Evolutionary conservation across 768 basidiomycete species (phyloP).

Genomic region (Tricholoma matsutake): DNA sequence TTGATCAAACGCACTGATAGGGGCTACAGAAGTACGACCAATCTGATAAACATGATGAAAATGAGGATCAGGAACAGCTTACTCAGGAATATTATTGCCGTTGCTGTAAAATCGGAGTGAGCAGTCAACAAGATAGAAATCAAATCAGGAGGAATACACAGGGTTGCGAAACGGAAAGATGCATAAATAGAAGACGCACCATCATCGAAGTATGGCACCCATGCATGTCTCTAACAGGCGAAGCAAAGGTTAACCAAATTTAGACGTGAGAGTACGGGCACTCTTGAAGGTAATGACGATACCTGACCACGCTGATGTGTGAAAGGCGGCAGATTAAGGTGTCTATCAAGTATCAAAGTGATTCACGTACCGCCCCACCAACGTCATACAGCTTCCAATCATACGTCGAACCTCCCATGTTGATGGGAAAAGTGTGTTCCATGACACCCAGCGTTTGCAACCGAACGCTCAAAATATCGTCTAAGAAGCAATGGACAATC

Average conservation of each 20-base stretch:
- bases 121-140: background rate
- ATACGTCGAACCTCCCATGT: conserved; percentile 57
- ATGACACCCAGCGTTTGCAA: conserved; percentile 78
- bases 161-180: too few relatives aligned
- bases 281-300: conserved; percentile 13
- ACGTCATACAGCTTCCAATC: conserved; percentile 84
- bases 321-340: background rate
- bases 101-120: conserved; percentile 40
- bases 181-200: conserved; percentile 41
- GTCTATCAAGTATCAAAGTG: conserved; percentile 1
- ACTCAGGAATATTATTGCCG: conserved; percentile 79
- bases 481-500: conserved; percentile 31
- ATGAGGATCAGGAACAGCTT: conserved; percentile 3
- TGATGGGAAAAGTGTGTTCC: conserved; percentile 71
- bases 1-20: conserved; percentile 87
- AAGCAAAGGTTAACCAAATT: conserved; percentile 9
- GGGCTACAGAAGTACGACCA: conserved; percentile 39
- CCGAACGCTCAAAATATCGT: conserved; percentile 76
- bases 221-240: conserved; percentile 59
- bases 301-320: conserved; percentile 56
- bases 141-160: background rate
- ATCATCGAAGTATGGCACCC: conserved; percentile 86
- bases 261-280: background rate
- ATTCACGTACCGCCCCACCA: conserved; percentile 66
- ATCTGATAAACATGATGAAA: background rate